Evolutionary conservation across 1,284 basidiomycete genomes (phyloP).

Genomic region (Boletus sp.): DNA sequence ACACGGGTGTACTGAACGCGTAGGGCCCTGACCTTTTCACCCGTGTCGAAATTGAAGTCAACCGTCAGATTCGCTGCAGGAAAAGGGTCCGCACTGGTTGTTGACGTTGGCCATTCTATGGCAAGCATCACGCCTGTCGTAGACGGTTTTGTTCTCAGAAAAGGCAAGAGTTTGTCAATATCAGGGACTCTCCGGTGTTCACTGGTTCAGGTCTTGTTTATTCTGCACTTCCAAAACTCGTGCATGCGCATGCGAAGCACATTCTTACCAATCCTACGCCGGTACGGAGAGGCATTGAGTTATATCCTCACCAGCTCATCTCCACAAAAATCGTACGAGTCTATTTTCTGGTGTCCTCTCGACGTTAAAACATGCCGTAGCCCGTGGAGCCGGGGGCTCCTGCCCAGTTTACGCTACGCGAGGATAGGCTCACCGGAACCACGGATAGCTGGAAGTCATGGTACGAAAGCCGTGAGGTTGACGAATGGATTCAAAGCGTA

Average conservation of each 20-base stretch:
- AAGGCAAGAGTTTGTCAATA: conserved; percentile 54
- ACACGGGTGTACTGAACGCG: conserved; percentile 94
- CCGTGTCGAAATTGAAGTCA: conserved; percentile 10
- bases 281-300: conserved; percentile 54
- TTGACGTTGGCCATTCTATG: conserved; percentile 88
- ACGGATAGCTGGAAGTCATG: conserved; percentile 79
- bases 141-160: conserved; percentile 95
- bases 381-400: conserved; percentile 55
- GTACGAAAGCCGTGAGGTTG: conserved; percentile 83
- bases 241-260: conserved; percentile 71
- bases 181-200: not conserved
- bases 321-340: conserved; percentile 58
- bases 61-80: conserved; percentile 84
- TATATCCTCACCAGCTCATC: conserved; percentile 86
- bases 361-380: conserved; percentile 36
- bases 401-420: conserved; percentile 65
- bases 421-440: conserved; percentile 71
- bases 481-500: conserved; percentile 91
- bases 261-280: conserved; percentile 48
- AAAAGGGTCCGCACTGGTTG: conserved; percentile 91
- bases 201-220: conserved; percentile 55
- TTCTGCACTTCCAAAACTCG: conserved; percentile 70
- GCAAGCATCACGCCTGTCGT: conserved; percentile 93
- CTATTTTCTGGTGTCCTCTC: not conserved
- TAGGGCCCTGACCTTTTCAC: conserved; percentile 40